phyloP scores from a whole-genome alignment of 1,139 yeast genomes.

The Hyphopichia wangnamkhiaoensis region DNA sequence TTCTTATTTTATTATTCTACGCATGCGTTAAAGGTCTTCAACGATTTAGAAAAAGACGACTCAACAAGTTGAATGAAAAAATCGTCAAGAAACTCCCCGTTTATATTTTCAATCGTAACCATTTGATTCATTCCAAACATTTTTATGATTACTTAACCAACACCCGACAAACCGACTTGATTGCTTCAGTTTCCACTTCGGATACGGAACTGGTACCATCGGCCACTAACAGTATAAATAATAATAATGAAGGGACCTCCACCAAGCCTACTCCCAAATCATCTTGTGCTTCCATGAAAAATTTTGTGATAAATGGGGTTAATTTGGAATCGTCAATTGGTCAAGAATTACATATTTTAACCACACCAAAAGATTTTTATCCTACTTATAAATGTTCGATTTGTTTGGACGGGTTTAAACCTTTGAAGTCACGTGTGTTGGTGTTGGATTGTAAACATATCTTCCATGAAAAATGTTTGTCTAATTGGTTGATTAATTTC shows the following conservation, averaged over 20 bases:
- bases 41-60: slow-evolving; percentile 26
- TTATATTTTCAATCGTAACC: slow-evolving; percentile 40
- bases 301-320: slow-evolving; percentile 32
- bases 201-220: not conserved
- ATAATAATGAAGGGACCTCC: not conserved
- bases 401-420: slow-evolving; percentile 44
- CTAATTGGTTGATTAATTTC: slow-evolving; percentile 50
- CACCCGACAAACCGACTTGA: slow-evolving; percentile 22
- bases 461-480: slow-evolving; percentile 45
- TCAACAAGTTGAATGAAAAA: slow-evolving; percentile 31
- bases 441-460: slow-evolving; percentile 48
- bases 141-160: slow-evolving; percentile 30
- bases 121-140: slow-evolving; percentile 28
- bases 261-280: slow-evolving; percentile 14
- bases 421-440: slow-evolving; percentile 39
- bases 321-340: slow-evolving; percentile 25
- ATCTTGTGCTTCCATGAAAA: slow-evolving; percentile 20
- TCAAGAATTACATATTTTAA: slow-evolving; percentile 22
- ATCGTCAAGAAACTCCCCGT: slow-evolving; percentile 40
- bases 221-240: not conserved
- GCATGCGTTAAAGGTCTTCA: slow-evolving; percentile 34
- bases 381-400: slow-evolving; percentile 47
- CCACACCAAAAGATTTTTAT: slow-evolving; percentile 38
- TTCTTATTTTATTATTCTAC: slow-evolving; percentile 39
- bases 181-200: slow-evolving; percentile 6